Base-by-base conservation (phyloP, 192 early-diverging fungal genomes). In the Phycomyces nitens region DNA sequence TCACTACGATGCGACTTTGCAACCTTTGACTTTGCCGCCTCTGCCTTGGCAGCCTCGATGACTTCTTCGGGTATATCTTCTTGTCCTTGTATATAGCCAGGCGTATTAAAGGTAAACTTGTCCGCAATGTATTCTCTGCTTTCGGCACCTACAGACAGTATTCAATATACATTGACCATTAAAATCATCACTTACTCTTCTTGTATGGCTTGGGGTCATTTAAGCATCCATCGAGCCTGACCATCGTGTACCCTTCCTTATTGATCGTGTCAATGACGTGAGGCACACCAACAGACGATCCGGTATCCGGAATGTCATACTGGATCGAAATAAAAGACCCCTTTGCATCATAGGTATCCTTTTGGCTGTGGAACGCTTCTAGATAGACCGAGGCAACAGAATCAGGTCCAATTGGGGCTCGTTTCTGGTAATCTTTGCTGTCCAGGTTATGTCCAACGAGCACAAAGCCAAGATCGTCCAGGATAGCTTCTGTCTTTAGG, bases 401-500 rank as follows among this genome's bases (percentile, higher is more conserved):
- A 12, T 51, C 22, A 16, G 68, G 68, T 9, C 68, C 68, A 3
- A 52, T 49, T n/a, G 60, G 20, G 20, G 49, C 38, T 34, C 58
- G 61, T 53, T 53, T 73, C 63, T 65, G 72, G 67, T 82, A 82
- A 53, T 82, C 80, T 16, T 66, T 57, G 53, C 73, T 66, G 53
- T 82, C 80, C 14, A 82, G 56, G 61, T 78, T 82, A 60, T 77
- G 78, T 0, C 77, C 75, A 10, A 82, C 80, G 23, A 82, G 58
- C n/a, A 76, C 60, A 49, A 75, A 79, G 12, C 80, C 80, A 54
- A 78, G 64, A 12, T 68, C 67, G 20, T 66, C 64, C 1, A 82
- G 56, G 27, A 78, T 70, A 1, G 63, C 60, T 44, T 82, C 74
- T 26, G 74, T 73, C 42, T 65, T 69, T 20, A 65, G 20, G 26